Evolutionary conservation across 331 rosid genomes (phyloP).

Genomic region (Malus hybrid): DNA sequence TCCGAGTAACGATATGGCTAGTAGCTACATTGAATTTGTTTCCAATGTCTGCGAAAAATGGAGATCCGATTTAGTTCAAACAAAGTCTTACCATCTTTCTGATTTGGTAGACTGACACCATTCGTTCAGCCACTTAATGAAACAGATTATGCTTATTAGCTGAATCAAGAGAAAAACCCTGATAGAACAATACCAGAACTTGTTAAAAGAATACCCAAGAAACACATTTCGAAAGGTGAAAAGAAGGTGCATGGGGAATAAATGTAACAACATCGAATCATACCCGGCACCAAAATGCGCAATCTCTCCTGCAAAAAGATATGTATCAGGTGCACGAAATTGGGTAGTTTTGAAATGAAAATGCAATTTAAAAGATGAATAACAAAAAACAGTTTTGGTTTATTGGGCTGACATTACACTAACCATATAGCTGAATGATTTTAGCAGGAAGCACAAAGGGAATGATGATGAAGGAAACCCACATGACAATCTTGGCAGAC

Average conservation of each 20-base stretch:
- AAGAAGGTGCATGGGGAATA: not conserved
- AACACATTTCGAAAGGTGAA: not conserved
- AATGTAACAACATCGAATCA: constrained; percentile 7
- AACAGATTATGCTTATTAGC: constrained; percentile 81
- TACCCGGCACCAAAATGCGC: constrained; percentile 99
- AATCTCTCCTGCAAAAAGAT: constrained; percentile 44
- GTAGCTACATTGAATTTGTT: not conserved
- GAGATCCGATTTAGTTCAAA: not conserved
- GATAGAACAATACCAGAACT: constrained; percentile 23
- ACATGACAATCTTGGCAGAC: constrained; percentile 64
- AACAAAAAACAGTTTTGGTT: not conserved
- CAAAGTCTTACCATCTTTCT: constrained; percentile 65
- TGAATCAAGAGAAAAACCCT: constrained; percentile 97
- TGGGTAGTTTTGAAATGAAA: too few relatives aligned
- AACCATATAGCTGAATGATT: constrained; percentile 78
- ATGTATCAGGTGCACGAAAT: constrained; percentile 10
- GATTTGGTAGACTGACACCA: constrained; percentile 45
- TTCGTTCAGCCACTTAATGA: constrained; percentile 83
- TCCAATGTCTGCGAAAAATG: not conserved
- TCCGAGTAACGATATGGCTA: not conserved
- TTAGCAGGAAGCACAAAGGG: constrained; percentile 78
- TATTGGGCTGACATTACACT: constrained; percentile 22
- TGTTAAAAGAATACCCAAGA: not conserved
- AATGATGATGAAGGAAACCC: constrained; percentile 45
- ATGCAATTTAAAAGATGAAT: not conserved